Percentiles rank a stretch among this genome's conserved stretches.
Conservation (phyloP, 345 rosid species). For the Heritiera littoralis region DNA sequence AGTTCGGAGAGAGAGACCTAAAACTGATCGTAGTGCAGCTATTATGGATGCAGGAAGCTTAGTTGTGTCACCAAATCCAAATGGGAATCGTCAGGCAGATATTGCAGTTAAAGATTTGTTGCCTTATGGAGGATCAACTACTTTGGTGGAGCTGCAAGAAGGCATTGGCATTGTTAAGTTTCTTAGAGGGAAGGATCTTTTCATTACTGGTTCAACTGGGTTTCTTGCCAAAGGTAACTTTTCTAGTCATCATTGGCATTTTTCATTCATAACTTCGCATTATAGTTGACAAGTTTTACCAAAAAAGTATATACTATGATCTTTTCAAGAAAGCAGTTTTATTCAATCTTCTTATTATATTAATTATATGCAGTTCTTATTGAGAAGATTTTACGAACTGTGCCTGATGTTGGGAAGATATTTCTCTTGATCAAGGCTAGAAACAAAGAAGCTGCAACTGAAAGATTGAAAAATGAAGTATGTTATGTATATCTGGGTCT, state of each 20-base stretch:
- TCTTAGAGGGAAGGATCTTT: conserved; percentile 66
- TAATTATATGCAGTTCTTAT: conserved; percentile 55
- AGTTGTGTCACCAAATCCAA: conserved; percentile 62
- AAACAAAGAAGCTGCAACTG: conserved; percentile 70
- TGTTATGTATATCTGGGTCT: conserved; percentile 13
- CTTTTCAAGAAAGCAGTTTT: background rate
- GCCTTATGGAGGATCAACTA: conserved; percentile 46
- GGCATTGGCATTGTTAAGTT: conserved; percentile 90
- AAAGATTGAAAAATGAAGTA: conserved; percentile 77
- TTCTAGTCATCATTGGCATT: background rate
- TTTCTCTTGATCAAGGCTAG: conserved; percentile 79
- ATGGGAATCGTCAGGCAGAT: conserved; percentile 49
- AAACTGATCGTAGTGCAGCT: conserved; percentile 41
- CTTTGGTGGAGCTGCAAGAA: conserved; percentile 57
- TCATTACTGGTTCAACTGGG: conserved; percentile 93
- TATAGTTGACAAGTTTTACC: conserved; percentile 15
- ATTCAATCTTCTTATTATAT: background rate
- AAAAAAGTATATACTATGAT: background rate
- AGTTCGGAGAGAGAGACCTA: conserved; percentile 49
- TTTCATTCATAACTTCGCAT: background rate
- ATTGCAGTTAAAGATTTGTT: conserved; percentile 55
- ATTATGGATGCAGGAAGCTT: conserved; percentile 59
- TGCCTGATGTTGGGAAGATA: conserved; percentile 85
- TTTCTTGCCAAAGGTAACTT: conserved; percentile 54
- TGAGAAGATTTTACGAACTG: conserved; percentile 84